Conservation (phyloP, 2,329 filamentous ascomycete species). For the Trichoderma oligosporum region DNA sequence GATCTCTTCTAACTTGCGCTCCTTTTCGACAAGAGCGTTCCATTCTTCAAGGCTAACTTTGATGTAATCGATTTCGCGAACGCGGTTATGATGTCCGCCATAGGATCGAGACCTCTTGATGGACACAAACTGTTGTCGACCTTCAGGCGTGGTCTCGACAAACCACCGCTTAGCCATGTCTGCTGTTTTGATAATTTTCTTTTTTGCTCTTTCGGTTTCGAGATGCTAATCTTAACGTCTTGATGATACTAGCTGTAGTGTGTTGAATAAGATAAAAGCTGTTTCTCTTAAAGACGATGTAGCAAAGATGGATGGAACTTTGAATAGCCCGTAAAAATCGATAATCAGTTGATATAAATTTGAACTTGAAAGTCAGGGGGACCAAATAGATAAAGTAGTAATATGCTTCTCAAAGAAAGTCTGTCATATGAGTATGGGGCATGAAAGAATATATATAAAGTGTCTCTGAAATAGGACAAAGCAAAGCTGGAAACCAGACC, state of each 20-base stretch:
- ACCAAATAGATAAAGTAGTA: slow-evolving; percentile 1
- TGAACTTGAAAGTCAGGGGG: background rate
- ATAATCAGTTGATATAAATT: background rate
- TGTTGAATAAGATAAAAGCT: too few species aligned
- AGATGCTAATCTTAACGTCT: background rate
- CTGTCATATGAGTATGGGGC: slow-evolving; percentile 2
- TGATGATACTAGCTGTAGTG: too few species aligned
- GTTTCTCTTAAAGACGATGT: too few species aligned
- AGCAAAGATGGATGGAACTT: background rate
- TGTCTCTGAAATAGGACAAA: slow-evolving; percentile 7
- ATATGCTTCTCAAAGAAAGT: background rate
- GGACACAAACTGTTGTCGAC: slow-evolving; percentile 37
- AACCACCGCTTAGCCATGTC: slow-evolving; percentile 37
- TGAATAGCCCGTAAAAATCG: too few species aligned
- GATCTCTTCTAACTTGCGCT: slow-evolving; percentile 34
- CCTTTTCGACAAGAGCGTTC: slow-evolving; percentile 36
- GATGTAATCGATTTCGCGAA: slow-evolving; percentile 35
- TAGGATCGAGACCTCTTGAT: slow-evolving; percentile 40
- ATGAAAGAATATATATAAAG: slow-evolving; percentile 8
- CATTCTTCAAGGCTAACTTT: slow-evolving; percentile 37
- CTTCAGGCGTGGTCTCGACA: slow-evolving; percentile 35
- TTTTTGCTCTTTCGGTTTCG: slow-evolving; percentile 2
- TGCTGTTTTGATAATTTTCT: slow-evolving; percentile 9
- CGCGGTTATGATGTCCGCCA: slow-evolving; percentile 30
- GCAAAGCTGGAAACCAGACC: background rate